Conservation (phyloP, 2,329 filamentous ascomycete species). For the Balansia obtecta region DNA sequence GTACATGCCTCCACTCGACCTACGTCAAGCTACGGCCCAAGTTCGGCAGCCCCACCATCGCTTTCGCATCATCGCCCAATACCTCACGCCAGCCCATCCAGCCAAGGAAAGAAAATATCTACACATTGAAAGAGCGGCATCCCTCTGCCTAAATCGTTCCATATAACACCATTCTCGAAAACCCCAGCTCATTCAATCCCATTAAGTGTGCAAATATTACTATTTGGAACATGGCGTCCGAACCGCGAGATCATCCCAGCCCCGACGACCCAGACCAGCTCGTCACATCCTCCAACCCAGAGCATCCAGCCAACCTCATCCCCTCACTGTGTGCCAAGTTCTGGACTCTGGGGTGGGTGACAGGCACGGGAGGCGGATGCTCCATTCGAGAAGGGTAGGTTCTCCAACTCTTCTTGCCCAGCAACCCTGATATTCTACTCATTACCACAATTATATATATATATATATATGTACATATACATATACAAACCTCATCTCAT, state of each 20-base stretch:
- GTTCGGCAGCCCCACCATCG: conserved; percentile 4
- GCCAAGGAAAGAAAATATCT: neutral
- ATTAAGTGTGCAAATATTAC: neutral
- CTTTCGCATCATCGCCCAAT: neutral
- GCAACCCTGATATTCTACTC: too few relatives aligned
- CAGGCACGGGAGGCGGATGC: conserved; percentile 71
- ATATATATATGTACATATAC: too few relatives aligned
- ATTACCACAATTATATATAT: conserved; percentile 12
- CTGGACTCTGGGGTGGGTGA: conserved; percentile 91
- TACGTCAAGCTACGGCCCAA: conserved; percentile 2
- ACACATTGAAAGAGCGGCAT: too few relatives aligned
- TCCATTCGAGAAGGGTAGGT: conserved; percentile 56
- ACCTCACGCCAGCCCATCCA: neutral
- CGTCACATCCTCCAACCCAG: conserved; percentile 52
- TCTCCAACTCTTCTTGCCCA: too few relatives aligned
- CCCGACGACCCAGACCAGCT: conserved; percentile 33
- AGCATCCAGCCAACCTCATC: conserved; percentile 92
- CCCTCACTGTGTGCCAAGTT: conserved; percentile 90
- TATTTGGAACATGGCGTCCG: neutral
- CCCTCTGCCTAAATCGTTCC: too few relatives aligned
- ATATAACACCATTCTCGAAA: too few relatives aligned
- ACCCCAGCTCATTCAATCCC: too few relatives aligned
- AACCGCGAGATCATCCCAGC: neutral
- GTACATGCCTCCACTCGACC: too few relatives aligned
- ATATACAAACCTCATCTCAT: conserved; percentile 4